phyloP scores from a whole-genome alignment of 208 protist species.

The Acanthamoeba sp. region DNA sequence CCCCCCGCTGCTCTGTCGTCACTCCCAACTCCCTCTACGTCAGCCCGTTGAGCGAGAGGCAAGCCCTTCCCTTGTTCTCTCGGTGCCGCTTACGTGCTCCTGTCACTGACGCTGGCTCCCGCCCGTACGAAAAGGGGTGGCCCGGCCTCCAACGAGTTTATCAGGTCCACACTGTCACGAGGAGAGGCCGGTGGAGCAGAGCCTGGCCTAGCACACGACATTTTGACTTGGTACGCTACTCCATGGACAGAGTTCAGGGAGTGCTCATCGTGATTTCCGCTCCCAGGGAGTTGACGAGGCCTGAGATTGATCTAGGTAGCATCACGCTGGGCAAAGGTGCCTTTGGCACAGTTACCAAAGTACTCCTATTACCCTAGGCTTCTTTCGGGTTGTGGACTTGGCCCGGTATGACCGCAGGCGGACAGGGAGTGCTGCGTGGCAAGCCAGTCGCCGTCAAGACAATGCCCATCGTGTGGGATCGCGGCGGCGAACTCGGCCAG shows the following conservation, averaged over 20 bases:
- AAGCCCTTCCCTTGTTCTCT: too few relatives aligned
- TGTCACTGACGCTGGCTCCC: too few relatives aligned
- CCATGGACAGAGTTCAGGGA: too few relatives aligned
- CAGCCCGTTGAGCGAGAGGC: background rate
- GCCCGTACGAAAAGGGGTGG: background rate
- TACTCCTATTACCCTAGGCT: too few relatives aligned
- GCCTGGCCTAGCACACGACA: background rate
- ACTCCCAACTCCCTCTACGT: background rate
- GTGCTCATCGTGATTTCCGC: background rate
- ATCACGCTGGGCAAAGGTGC: background rate
- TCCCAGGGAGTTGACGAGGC: constrained; percentile 6
- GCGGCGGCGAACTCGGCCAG: background rate
- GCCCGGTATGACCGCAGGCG: too few relatives aligned
- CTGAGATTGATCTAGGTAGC: background rate
- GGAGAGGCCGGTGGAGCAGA: background rate
- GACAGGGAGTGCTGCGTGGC: constrained; percentile 15
- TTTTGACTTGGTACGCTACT: constrained; percentile 8
- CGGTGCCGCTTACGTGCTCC: background rate
- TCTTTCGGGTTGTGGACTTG: too few relatives aligned
- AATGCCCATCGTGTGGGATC: background rate
- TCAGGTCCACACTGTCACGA: constrained; percentile 7
- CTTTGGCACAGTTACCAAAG: constrained; percentile 35
- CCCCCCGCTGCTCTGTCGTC: background rate
- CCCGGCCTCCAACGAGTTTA: background rate
- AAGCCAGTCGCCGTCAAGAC: constrained; percentile 54